Percentiles rank a stretch among this genome's conserved stretches.
These are phyloP conservation scores for Phanerochaete carnosa DNA, from an alignment of 768 basidiomycete genomes.

Conservation along the genomic window DNA sequence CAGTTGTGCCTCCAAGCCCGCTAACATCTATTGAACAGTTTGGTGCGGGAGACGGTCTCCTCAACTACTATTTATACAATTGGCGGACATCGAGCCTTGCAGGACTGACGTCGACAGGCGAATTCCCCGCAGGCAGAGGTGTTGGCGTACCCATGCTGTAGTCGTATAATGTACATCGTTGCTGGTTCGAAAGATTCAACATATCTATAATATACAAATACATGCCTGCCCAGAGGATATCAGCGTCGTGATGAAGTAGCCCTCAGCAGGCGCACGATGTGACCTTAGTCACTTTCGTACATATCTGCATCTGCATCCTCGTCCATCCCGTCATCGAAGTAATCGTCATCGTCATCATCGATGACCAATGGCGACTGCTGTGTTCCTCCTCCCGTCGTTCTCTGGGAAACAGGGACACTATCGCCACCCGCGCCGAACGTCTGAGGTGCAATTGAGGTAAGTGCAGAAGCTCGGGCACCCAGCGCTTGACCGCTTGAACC, in stretches of 20 bases:
- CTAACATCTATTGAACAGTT: conserved; percentile 51
- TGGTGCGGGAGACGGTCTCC: conserved; percentile 85
- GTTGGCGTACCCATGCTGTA: conserved; percentile 95
- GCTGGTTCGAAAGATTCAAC: background rate
- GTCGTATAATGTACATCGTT: conserved; percentile 6
- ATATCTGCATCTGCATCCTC: conserved; percentile 78
- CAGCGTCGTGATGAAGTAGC: background rate
- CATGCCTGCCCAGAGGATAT: background rate
- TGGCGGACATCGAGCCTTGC: conserved; percentile 84
- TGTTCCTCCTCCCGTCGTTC: conserved; percentile 23
- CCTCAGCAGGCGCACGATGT: background rate
- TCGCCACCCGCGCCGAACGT: conserved; percentile 56
- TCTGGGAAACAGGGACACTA: conserved; percentile 42
- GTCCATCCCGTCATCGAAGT: conserved; percentile 66
- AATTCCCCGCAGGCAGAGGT: conserved; percentile 63
- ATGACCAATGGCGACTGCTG: conserved; percentile 32
- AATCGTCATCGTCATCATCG: conserved; percentile 75
- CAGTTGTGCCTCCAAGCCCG: background rate
- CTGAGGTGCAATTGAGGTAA: conserved; percentile 30
- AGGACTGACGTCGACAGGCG: conserved; percentile 57
- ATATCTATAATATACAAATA: conserved; percentile 1
- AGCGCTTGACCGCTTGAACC: conserved; percentile 45
- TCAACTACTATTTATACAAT: conserved; percentile 94
- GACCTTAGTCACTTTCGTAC: conserved; percentile 72
- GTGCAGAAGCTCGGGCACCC: conserved; percentile 38